Evolutionary conservation across 1,284 basidiomycete species (phyloP).

Genomic region (Coniferiporia weirii): DNA sequence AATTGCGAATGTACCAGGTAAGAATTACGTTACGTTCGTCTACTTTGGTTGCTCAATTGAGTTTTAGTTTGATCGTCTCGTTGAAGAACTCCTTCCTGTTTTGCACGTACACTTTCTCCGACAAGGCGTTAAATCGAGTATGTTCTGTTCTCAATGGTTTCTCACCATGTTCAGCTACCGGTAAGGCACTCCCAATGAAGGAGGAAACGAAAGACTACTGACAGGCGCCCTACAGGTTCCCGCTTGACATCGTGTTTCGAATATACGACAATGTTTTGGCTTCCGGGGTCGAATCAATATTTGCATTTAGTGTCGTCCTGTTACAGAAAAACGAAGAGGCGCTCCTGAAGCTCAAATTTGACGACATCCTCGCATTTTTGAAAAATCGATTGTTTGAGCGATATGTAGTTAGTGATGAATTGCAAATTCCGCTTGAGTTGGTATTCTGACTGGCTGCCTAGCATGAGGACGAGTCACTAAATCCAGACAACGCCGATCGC

Average conservation of each 20-base stretch:
- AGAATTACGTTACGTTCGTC: background rate
- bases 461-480: constrained; percentile 28
- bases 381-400: constrained; percentile 79
- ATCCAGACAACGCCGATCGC: constrained; percentile 16
- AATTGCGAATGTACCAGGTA: constrained; percentile 66
- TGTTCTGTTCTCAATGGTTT: constrained; percentile 98
- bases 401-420: constrained; percentile 50
- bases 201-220: background rate
- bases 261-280: constrained; percentile 95
- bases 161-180: constrained; percentile 94
- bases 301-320: constrained; percentile 88
- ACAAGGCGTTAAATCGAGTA: constrained; percentile 92
- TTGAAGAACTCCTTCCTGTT: constrained; percentile 90
- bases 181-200: constrained; percentile 36
- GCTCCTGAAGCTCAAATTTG: constrained; percentile 79
- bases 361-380: constrained; percentile 79
- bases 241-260: constrained; percentile 89
- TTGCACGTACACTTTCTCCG: constrained; percentile 88
- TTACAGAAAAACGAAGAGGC: constrained; percentile 84
- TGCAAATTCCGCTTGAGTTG: background rate
- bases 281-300: constrained; percentile 94
- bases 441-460: constrained; percentile 16
- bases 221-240: constrained; percentile 61
- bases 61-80: constrained; percentile 82
- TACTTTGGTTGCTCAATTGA: background rate